These are phyloP conservation scores for Pistacia integerrima DNA, from an alignment of 345 rosid species.

Conservation along the genomic window DNA sequence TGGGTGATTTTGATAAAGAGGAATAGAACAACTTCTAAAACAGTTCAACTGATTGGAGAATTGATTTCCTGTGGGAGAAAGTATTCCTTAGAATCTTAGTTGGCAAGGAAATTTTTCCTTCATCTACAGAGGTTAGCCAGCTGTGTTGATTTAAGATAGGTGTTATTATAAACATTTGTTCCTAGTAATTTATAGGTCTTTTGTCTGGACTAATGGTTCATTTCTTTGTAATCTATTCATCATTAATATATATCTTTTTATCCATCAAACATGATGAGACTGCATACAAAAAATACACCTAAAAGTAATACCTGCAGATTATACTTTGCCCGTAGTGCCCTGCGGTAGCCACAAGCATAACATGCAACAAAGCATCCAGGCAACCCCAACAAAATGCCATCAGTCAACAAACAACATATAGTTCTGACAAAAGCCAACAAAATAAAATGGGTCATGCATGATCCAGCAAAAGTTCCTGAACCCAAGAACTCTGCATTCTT, in stretches of 20 bases:
- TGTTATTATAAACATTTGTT: too few relatives aligned
- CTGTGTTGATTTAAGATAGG: background rate
- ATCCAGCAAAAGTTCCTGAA: conserved; percentile 83
- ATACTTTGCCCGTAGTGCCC: conserved; percentile 65
- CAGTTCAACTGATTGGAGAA: too few relatives aligned
- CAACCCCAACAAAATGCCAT: conserved; percentile 67
- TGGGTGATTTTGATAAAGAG: too few relatives aligned
- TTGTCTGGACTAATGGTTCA: background rate
- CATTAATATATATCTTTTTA: background rate
- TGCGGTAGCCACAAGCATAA: conserved; percentile 86
- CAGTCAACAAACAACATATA: conserved; percentile 67
- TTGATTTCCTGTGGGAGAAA: background rate
- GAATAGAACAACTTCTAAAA: too few relatives aligned
- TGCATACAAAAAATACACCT: background rate
- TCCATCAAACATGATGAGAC: background rate
- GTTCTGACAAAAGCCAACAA: conserved; percentile 73
- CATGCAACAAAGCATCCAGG: conserved; percentile 90
- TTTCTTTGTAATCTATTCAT: background rate
- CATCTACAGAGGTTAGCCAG: background rate
- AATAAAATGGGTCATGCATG: conserved; percentile 73
- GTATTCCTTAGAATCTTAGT: background rate
- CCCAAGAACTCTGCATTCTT: conserved; percentile 86
- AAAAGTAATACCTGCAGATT: conserved; percentile 59
- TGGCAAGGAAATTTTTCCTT: background rate
- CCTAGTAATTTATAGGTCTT: background rate